A percentile compares a stretch with the other conserved stretches of the same genome.
Evolutionary conservation across 2,329 filamentous ascomycete genomes (phyloP).

Genomic region (Alternaria ventricosa): DNA sequence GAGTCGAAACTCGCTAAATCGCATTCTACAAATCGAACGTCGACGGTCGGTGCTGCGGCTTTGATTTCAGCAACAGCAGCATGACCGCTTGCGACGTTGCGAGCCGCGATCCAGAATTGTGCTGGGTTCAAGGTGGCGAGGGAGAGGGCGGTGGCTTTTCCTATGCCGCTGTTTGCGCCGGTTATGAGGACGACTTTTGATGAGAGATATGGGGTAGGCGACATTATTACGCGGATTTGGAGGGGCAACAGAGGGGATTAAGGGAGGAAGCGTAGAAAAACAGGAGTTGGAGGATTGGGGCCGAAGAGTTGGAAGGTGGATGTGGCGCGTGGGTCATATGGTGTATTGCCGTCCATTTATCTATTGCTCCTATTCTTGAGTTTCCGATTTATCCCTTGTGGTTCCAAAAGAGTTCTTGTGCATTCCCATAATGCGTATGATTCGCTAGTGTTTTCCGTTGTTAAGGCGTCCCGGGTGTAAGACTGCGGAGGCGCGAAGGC

Average conservation of each 20-base stretch:
- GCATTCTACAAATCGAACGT: not conserved
- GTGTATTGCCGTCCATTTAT: fast-evolving
- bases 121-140: not conserved
- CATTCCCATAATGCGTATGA: not conserved
- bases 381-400: not conserved
- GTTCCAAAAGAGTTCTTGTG: not conserved
- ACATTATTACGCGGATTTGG: not conserved
- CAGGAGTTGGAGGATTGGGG: not conserved
- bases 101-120: not conserved
- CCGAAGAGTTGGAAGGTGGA: not conserved
- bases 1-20: not conserved
- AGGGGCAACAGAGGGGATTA: too few relatives aligned
- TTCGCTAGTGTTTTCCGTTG: not conserved
- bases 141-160: not conserved
- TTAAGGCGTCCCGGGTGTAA: not conserved
- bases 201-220: not conserved
- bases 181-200: not conserved
- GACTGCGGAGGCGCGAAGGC: not conserved
- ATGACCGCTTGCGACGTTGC: not conserved
- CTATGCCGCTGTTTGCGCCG: not conserved
- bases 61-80: not conserved
- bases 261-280: too few relatives aligned
- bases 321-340: not conserved
- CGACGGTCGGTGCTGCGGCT: fast-evolving
- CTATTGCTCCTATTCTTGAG: not conserved